Evolutionary conservation across 2,329 filamentous ascomycete genomes (phyloP), one percentile per base, ranked within the genome.

Genomic region (Diaporthe destruens): DNA sequence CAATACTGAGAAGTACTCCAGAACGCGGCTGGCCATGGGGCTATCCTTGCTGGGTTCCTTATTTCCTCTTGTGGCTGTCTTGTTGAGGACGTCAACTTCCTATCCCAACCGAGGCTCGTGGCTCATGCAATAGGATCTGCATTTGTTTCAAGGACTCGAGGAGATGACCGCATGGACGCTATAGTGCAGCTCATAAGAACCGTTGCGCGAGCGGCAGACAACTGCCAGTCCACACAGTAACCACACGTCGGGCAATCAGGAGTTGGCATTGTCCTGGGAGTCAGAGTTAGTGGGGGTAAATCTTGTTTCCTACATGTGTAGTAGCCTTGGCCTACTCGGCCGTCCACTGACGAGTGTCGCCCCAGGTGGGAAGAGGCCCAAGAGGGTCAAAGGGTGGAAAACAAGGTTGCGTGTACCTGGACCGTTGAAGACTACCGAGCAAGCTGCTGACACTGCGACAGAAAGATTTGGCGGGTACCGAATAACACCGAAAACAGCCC

Each of bases 381-480:
- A 70, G 39, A 65, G 67, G 49, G 56, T 32, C n/a, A 42, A 55
- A 54, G 23, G 69, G 56, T 61, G 34, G 49, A 47, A 61, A 70
- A 70, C 68, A 70, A 70, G 55, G 68, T 70, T 71, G 47, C 61
- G 61, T 47, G 61, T 66, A 66, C 61, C 61, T 59, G 68, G 56
- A 23, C 47, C 68, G 56, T 47, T 54, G 56, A 66, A 66, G 69
- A 39, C 55, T 53, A n/a, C n/a, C n/a, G n/a, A n/a, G n/a, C n/a
- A 44, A 32, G 32, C 29, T 65, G 44, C 39, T 59, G 55, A 61
- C n/a, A n/a, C n/a, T n/a, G n/a, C n/a, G n/a, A n/a, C 56, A 39
- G 54, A 42, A 44, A 54, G 56, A 32, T 59, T 63, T 44, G 49
- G 44, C 36, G 49, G 53, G 47, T 55, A 68, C 61, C 29, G 29